Base-by-base conservation (phyloP, 108 stramenopile species). In the Nannochloropsis gaditana region DNA sequence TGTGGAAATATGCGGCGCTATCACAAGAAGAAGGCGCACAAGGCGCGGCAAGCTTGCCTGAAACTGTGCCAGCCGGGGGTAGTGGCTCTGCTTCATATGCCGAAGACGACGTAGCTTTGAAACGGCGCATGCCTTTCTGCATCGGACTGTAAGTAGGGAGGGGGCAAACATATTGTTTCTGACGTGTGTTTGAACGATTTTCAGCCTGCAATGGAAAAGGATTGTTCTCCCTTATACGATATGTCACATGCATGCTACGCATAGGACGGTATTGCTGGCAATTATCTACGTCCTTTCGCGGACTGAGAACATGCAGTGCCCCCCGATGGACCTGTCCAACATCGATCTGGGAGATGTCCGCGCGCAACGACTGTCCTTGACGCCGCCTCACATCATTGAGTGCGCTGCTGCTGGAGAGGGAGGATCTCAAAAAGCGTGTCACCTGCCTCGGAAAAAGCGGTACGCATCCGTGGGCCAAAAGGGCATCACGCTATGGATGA, bases 401-500 rank as follows among this genome's bases (percentile, higher is more conserved):
- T 98, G 98, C 89, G 87, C 93, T 41, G 92, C 89, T 42, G 98
- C 98, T 82, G 91, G 92, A 21, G 95, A 91, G 42, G 95, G 95
- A n/a, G 95, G 92, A 44, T 93, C 92, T 10, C 98, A 98, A 92
- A 90, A 91, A 19, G 95, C 95, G 21, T 98, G 97, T 85, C 97
- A 98, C 87, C 90, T 98, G 9, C 95, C 97, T 79, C 86, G 94
- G 6, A 42, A 86, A 41, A 91, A 90, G 43, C 95, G 97, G 5
- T 97, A 91, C 87, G 95, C 95, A 0, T 95, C 97, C 0, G 83
- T 97, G 83, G 91, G 93, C 43, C 97, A 98, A 92, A 97, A 98
- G 94, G 90, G 90, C 15, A 95, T 96, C 43, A 97, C 96, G 5
- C 91, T 98, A n/a, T 98, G 97, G 97, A 98, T 98, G 97, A 98